Base-by-base conservation (phyloP, 768 basidiomycete species). In the Clavulina sp. region DNA sequence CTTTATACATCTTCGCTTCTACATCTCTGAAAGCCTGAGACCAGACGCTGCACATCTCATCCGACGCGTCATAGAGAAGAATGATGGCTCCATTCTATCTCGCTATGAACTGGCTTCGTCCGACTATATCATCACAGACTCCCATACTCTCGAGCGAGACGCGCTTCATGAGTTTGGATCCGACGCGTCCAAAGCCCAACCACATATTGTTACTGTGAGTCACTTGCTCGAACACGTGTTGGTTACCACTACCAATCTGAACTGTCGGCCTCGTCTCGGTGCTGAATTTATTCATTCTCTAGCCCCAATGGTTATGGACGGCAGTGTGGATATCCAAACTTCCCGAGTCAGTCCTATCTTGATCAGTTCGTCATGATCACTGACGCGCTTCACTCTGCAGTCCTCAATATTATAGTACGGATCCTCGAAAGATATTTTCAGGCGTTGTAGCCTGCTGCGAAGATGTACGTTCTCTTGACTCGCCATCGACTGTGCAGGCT, bases 341-440 rank as follows among this genome's bases (percentile, higher is more conserved):
- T 32, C 40, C 19, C 36, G 13, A 23, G 19, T 24, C 51, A n/a
- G 3, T 23, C 6, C 51, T 13, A 29, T 5, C 47, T 40, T 50
- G 13, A 52, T 57, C 32, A 36, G 18, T 24, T 53, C 32, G 54
- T 23, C 19, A 9, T 9, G 9, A 9, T 38, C 9, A 38, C 34
- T 38, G 34, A 38, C 19, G 19, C 19, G 34, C 34, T 46, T 7
- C 26, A 21, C 6, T 28, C 50, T 23, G 32, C 36, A 78, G 76
- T 23, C 61, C 77, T 4, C 63, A 73, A 24, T 76, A 69, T 60
- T 91, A 79, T 66, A 91, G 87, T 2, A 70, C 84, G 2, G 78
- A 88, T 61, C 83, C 84, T 0, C 62, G 71, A 0, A 75, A 77
- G 70, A 71, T 89, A 46, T 92, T 93, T 66, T 91, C 87, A 4